Evolutionary conservation across 192 early-diverging fungal species (phyloP).

Genomic region (Backusella macrospora): DNA sequence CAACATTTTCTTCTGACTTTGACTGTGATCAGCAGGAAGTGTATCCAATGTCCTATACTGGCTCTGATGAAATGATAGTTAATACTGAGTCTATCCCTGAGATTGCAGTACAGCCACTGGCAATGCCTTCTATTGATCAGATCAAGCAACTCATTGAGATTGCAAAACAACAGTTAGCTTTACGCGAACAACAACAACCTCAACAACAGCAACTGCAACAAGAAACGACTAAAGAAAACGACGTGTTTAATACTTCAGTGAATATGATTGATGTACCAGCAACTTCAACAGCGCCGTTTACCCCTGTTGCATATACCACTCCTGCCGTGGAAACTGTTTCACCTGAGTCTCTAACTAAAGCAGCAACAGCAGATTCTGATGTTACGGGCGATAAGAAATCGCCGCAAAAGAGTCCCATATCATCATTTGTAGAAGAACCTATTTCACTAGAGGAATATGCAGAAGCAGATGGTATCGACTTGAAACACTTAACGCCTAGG

Average conservation of each 20-base stretch:
- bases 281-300: not conserved
- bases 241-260: not conserved
- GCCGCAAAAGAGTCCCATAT: not conserved
- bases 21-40: not conserved
- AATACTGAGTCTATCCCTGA: not conserved
- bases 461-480: constrained; percentile 45
- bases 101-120: not conserved
- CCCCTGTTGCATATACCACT: constrained; percentile 4
- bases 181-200: constrained; percentile 31
- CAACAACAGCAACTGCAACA: not conserved
- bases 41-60: constrained; percentile 9
- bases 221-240: not conserved
- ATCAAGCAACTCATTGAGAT: constrained; percentile 43
- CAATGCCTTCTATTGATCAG: constrained; percentile 35
- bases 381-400: not conserved
- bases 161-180: constrained; percentile 38
- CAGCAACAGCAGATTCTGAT: not conserved
- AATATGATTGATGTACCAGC: not conserved
- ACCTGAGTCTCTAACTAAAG: not conserved
- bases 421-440: not conserved
- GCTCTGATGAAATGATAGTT: not conserved
- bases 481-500: constrained; percentile 58
- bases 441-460: constrained; percentile 27
- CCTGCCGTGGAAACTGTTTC: constrained; percentile 13
- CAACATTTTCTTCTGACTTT: not conserved